Evolutionary conservation across 495 filamentous ascomycete genomes (phyloP), one percentile per base, ranked within the genome.

Genomic region (Neurospora terricola): DNA sequence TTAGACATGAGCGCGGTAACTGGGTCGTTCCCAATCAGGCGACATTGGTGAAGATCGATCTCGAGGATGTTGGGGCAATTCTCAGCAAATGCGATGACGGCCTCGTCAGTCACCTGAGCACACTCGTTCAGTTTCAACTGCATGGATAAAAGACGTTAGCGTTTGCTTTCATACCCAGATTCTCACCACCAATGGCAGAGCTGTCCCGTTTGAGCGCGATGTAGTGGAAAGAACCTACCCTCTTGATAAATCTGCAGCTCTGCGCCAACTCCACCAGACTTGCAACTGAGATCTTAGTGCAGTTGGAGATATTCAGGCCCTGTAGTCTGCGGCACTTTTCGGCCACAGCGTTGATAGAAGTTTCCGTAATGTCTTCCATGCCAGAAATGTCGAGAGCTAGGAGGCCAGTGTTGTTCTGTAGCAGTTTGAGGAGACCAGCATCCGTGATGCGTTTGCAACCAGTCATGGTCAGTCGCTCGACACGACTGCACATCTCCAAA

Each of bases 111-210:
- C 21, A 97, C 82, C 78, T 96, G 90, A 21, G 78, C 76, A 78
- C 96, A 97, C 30, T 93, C 91, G 80, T 98, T 98, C 70, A 99
- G 86, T 87, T 99, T 99, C 72, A 99, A 86, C 92, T 97, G 80
- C 73, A 82, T 80, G 70, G 73, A 68, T 8, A 45, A 73, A 38
- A 36, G 14, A 38, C 16, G 74, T 86, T 72, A 81, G 76, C 74
- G 75, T 73, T 8, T 38, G 10, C 42, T 71, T 71, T 78, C 38
- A 38, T 43, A 14, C 37, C n/a, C 23, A 71, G 14, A 59, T 62
- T 4, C 54, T 34, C 27, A 62, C 14, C 27, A 62, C 27, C 54
- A 34, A 62, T 23, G 11, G 48, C 68, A 69, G 23, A 36, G 12
- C 18, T 54, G 27, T 11, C 21, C 2, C 38, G 54, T 59, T 48